Base-by-base conservation (phyloP, 805 yeast species). In the Wickerhamiella galacta region DNA sequence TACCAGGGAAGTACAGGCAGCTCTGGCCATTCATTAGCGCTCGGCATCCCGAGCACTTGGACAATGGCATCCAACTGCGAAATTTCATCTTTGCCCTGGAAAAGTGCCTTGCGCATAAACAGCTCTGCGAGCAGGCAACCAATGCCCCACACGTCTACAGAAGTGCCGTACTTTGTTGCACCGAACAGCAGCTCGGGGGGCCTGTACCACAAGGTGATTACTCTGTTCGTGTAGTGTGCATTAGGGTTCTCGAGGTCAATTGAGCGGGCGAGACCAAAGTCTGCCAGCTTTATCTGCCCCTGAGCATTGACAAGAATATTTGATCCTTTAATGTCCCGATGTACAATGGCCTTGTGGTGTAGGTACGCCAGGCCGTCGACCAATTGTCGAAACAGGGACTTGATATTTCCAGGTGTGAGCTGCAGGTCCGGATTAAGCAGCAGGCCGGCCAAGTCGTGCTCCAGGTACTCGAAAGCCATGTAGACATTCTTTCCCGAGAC, bases 131-230 rank as follows among this genome's bases (percentile, higher is more conserved):
- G 58, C 17, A 90, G 60, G 57, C 96, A 90, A 2, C 98, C 98
- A 39, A 82, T 74, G 0, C 96, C 95, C 98, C 98, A 90, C 43
- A 82, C 73, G 50, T 90, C 98, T 7, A 90, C 90, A 45, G 80
- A 94, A 25, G 82, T 58, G 0, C 85, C 90, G 54, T 90, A 90
- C 37, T 73, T 75, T 0, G 96, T 85, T 0, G 93, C 73, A 1
- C 98, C 98, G 37, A 90, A 55, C 24, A 90, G 58, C 20, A 90
- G 63, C 53, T 87, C 98, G 0, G 96, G 96, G 1, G 98, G 98
- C 38, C 98, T 67, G 53, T 90, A 87, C 98, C 98, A 90, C 24
- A 90, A 60, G 0, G 98, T 90, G 34, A 90, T 90, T 25, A 90
- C 96, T 35, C 98, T 60, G 52, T 90, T 90, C 2, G 98, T 87